Evolutionary conservation across 768 basidiomycete species (phyloP), one percentile per base, ranked within the genome.

Genomic region (Pleurotus ostreatus): DNA sequence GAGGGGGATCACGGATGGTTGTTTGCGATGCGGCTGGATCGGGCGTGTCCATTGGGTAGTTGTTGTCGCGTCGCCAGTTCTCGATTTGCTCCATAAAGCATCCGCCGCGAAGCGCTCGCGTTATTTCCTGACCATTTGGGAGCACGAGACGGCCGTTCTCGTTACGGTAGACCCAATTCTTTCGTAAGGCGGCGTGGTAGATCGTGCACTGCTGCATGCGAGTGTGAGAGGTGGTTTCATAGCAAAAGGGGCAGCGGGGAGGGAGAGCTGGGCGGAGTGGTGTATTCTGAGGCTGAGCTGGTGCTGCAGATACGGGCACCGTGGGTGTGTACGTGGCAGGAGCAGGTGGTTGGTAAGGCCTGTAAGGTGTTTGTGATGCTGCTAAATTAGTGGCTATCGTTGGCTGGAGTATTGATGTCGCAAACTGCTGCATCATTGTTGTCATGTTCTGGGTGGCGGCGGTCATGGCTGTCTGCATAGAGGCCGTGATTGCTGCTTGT

Each of bases 11-110:
- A n/a, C 37, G 49, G 16, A 15, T 37, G 9, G 37, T 16, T 20
- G 20, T 20, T 37, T 12, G n/a, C 3, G 30, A 8, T n/a, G 49
- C 22, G 20, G 26, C 49, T 26, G 48, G 48, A 20, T 49, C 48
- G 3, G 30, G 30, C 37, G 48, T 49, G 16, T 49, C 48, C n/a
- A 49, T 8, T n/a, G 49, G 49, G 4, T 39, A 39, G n/a, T 41
- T 15, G 38, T 52, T 52, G 38, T 40, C 48, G 48, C n/a, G 25
- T 12, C 26, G 48, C 48, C 48, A 49, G 20, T 34, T 49, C 16
- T 49, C 48, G 13, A 49, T 49, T 49, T 49, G 48, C 13, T 49
- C 48, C 48, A 30, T 26, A 26, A 49, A 49, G 20, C 13, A 49
- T 49, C 48, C 48, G 4, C 48, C 48, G 13, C 48, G 48, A 25